Base-by-base conservation (phyloP, 805 yeast species). In the Saccharomycopsis guyanensis region DNA sequence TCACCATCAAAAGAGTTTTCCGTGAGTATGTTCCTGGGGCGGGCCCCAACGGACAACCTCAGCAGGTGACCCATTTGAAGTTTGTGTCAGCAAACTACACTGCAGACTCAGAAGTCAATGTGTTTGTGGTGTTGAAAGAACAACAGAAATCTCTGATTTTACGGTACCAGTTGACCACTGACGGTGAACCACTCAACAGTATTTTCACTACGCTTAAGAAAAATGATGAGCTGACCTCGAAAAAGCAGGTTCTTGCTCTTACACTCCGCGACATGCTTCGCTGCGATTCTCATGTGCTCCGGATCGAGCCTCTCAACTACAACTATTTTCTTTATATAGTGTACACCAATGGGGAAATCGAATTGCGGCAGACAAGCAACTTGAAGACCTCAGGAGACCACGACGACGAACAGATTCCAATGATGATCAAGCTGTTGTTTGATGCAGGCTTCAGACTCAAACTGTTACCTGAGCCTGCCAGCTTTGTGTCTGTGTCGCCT, bases 401-500 rank as follows among this genome's bases (percentile, higher is more conserved):
- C 22, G 5, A 34, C 52, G 37, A 38, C 3, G 49, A 33, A 16
- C 8, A 59, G 22, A 40, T 63, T 2, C 70, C 75, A 2, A 23
- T 54, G 0, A 45, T 66, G 0, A 62, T 77, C 3, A 56, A 68
- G 2, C 62, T 75, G 0, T 54, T 79, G 2, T 62, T 70, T 25
- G 84, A 79, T 52, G 68, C 74, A 4, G 86, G 84, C 0, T 80
- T 72, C 56, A 59, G 64, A 40, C 68, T 78, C 37, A 25, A 36
- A 23, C 37, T 10, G 18, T 15, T 44, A 12, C 18, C 35, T n/a
- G 40, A 36, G 24, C 16, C 24, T 6, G 18, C 22, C 4, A 16
- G 10, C 8, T 40, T 19, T 41, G 39, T 38, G 3, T 6, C 38
- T n/a, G 24, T 50, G 18, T 50, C 53, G 2, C 53, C 53, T 12